Evolutionary conservation across 805 yeast genomes (phyloP).

Genomic region (Candida xiaguanensis): DNA sequence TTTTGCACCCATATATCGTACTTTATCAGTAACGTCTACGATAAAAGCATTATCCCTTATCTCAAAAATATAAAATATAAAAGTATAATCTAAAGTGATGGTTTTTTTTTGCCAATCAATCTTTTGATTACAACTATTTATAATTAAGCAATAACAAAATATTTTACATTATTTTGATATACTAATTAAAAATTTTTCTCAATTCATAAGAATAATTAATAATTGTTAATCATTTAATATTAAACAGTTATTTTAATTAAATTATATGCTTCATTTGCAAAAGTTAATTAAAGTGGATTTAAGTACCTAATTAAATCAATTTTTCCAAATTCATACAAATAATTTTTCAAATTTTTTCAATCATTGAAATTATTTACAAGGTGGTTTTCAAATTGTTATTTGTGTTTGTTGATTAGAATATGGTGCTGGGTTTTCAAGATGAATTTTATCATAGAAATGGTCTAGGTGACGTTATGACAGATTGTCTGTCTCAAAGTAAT

Average conservation of each 20-base stretch:
- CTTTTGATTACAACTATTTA: neutral
- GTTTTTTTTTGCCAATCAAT: no score
- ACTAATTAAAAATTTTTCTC: neutral
- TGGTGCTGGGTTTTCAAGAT: constrained; percentile 5
- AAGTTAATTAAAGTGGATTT: constrained; percentile 5
- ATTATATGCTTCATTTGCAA: neutral
- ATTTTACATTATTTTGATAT: neutral
- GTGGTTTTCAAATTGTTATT: neutral
- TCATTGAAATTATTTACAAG: neutral
- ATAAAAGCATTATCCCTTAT: neutral
- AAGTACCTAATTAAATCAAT: constrained; percentile 1
- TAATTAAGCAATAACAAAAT: neutral
- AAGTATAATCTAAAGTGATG: neutral
- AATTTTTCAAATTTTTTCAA: neutral
- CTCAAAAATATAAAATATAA: neutral
- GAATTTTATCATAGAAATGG: constrained; percentile 1
- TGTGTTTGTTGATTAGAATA: neutral
- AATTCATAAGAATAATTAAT: neutral
- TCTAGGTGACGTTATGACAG: neutral
- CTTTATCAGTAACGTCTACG: neutral
- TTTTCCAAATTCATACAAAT: neutral
- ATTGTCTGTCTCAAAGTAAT: neutral
- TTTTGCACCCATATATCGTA: neutral
- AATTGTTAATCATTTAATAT: neutral
- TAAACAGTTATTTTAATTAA: neutral